A percentile compares a stretch with the other conserved stretches of the same genome.
These are phyloP conservation scores for Penicillium sp. DNA, from an alignment of 2,329 filamentous ascomycete species.

Conservation along the genomic window DNA sequence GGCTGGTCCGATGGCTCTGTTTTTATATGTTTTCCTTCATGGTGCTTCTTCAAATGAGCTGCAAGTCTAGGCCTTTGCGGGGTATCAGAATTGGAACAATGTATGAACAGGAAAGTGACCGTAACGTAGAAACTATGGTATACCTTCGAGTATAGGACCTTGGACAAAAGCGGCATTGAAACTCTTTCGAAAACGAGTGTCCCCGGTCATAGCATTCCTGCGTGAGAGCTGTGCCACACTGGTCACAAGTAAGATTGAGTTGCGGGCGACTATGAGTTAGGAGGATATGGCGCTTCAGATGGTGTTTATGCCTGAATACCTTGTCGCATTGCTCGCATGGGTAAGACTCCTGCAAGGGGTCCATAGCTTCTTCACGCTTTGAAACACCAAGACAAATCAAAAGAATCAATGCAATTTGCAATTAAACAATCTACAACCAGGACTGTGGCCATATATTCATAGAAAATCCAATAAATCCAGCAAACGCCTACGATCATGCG, in stretches of 20 bases:
- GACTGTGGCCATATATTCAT: background rate
- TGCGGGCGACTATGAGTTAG: background rate
- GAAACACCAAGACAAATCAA: background rate
- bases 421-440: background rate
- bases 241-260: slow-evolving; percentile 2
- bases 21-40: background rate
- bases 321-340: slow-evolving; percentile 3
- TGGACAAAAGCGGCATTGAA: background rate
- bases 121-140: background rate
- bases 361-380: background rate
- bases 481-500: background rate
- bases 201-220: slow-evolving; percentile 2
- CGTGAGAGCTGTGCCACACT: background rate
- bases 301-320: slow-evolving; percentile 3
- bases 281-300: slow-evolving; percentile 4
- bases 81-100: background rate
- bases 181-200: background rate
- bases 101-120: background rate
- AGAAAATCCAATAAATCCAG: background rate
- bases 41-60: background rate
- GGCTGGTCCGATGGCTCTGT: background rate
- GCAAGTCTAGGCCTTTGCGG: background rate
- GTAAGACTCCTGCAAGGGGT: background rate
- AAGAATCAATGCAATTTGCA: background rate
- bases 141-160: slow-evolving; percentile 4